Evolutionary conservation across 345 rosid genomes (phyloP), one percentile per base, ranked within the genome.

Genomic region (rapeseed (Brassica napus)): DNA sequence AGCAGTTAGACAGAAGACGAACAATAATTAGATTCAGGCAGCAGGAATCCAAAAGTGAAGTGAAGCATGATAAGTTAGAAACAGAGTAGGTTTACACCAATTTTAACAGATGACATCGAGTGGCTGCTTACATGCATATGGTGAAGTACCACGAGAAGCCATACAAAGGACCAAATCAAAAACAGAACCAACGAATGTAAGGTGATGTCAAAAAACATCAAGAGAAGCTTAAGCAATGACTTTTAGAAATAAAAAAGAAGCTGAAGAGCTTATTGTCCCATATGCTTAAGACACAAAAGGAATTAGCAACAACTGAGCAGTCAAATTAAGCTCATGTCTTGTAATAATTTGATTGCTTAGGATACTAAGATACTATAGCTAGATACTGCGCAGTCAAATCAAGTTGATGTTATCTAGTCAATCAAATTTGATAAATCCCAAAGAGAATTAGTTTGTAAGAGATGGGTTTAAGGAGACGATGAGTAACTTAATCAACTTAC

Each of bases 161-260:
- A 28, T 28, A 28, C 31, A 35, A 55, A 24, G 15, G 16, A 75
- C 57, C 72, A 75, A 60, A 57, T 44, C 31, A 4, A 37, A 67
- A 75, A 37, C 30, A 75, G 58, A 67, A 66, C 32, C 34, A 44
- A 11, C 2, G 47, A 60, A 47, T 47, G 61, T 9, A 68, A 55
- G 8, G 49, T n/a, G 68, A 3, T 60, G 65, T 68, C 49, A 2
- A 44, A 5, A 5, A 35, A 42, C 11, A 11, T 4, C 49, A 12
- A 42, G 14, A 42, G 49, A 42, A 10, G 49, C 49, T 42, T 10
- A 42, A 42, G 14, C 49, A 42, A 42, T 42, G 49, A 42, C 31
- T 28, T 28, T 28, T 28, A 28, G 31, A 28, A 28, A 28, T 3
- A 28, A 28, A 28, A 28, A 28, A 28, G 31, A 28, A 28, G 31